Percentiles rank a stretch among this genome's conserved stretches.
These are phyloP conservation scores for Chalaropsis thielavioides DNA, from an alignment of 2,329 filamentous ascomycete genomes.

Conservation along the genomic window DNA sequence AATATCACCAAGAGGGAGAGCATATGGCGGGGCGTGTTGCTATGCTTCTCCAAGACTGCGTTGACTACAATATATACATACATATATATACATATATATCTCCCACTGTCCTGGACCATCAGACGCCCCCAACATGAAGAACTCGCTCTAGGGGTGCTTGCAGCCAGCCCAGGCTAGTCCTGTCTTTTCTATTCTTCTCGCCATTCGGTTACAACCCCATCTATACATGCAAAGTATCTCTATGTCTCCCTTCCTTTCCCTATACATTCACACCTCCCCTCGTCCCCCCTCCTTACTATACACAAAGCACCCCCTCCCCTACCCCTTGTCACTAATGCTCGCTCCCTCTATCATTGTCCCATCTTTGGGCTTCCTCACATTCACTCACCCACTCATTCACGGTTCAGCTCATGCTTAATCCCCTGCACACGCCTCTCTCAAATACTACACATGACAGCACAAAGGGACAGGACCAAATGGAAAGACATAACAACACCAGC, in stretches of 20 bases:
- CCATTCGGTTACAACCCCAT: background rate
- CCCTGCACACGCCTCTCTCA: background rate
- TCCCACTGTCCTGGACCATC: too few species aligned
- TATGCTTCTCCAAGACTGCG: too few species aligned
- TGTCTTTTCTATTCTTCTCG: background rate
- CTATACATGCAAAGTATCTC: background rate
- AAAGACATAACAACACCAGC: background rate
- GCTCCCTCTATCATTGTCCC: background rate
- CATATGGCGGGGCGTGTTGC: too few species aligned
- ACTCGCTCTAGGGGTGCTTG: too few species aligned
- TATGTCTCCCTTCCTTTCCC: background rate
- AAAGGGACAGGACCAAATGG: background rate
- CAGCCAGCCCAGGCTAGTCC: background rate
- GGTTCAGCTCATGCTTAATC: background rate
- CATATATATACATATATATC: background rate
- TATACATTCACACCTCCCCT: background rate
- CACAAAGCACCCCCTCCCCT: background rate
- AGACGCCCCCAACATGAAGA: too few species aligned
- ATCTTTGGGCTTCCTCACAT: background rate
- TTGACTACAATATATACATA: too few species aligned
- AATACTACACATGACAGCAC: background rate
- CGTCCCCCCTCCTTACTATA: background rate
- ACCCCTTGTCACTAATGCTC: background rate
- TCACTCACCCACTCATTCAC: background rate
- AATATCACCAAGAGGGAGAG: too few species aligned